These are phyloP conservation scores for Borovskyia barvae DNA, from an alignment of 208 protist species.

Conservation along the genomic window DNA sequence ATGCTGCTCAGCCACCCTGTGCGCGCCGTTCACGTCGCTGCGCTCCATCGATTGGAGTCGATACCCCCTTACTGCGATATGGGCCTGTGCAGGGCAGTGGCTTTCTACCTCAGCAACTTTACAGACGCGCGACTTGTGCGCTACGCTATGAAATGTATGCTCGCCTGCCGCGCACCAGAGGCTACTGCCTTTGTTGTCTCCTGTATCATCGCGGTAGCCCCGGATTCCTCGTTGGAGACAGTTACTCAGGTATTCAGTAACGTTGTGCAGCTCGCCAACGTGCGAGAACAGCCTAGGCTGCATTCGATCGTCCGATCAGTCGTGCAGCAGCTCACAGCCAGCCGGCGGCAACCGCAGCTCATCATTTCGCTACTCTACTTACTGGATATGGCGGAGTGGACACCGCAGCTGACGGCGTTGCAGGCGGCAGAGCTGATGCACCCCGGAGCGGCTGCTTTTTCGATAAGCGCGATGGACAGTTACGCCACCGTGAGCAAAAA, in stretches of 20 bases:
- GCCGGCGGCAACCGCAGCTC: conserved; percentile 9
- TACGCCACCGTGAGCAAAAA: neutral
- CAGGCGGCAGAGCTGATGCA: conserved; percentile 8
- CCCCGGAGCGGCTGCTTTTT: conserved; percentile 1
- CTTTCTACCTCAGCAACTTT: conserved; percentile 2
- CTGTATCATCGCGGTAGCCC: neutral
- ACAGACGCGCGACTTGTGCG: neutral
- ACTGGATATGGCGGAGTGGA: neutral
- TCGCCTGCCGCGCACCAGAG: conserved; percentile 11
- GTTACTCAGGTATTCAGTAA: neutral
- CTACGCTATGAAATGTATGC: conserved; percentile 13
- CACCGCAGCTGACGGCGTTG: conserved; percentile 9
- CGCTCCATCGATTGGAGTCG: conserved; percentile 7
- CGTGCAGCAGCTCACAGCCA: neutral
- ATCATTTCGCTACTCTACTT: conserved; percentile 1
- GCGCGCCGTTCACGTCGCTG: conserved; percentile 3
- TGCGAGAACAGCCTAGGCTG: neutral
- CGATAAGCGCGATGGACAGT: neutral
- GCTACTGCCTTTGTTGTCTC: conserved; percentile 5
- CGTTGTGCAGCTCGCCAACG: neutral
- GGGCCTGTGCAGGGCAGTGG: conserved; percentile 7
- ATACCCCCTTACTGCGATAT: conserved; percentile 13
- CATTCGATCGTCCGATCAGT: neutral
- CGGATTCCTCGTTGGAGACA: conserved; percentile 3
- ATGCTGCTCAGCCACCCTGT: conserved; percentile 9